phyloP scores from a whole-genome alignment of 306 rosid species.

The Notholithocarpus densiflorus region DNA sequence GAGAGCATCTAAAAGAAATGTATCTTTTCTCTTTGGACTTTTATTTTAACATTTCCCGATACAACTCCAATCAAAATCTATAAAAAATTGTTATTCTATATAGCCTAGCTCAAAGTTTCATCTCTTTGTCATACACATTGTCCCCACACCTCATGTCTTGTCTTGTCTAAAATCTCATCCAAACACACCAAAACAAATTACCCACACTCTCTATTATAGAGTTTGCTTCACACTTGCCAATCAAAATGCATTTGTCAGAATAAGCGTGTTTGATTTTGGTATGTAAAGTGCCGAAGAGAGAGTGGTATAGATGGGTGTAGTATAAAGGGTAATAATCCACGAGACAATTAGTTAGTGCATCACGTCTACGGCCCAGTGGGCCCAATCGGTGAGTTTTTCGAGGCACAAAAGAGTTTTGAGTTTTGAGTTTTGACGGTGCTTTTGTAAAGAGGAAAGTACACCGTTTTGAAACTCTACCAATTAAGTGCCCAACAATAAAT shows the following conservation, averaged over 20 bases:
- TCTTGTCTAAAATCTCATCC: background rate
- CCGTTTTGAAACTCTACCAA: background rate
- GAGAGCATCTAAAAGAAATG: background rate
- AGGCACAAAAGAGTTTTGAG: background rate
- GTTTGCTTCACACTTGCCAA: background rate
- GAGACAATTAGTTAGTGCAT: slow-evolving; percentile 12
- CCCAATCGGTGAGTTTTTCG: background rate
- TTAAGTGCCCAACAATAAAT: background rate
- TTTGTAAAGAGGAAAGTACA: background rate
- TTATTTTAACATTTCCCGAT: background rate
- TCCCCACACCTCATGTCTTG: background rate
- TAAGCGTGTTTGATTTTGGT: background rate
- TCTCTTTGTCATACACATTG: background rate
- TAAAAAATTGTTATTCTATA: background rate
- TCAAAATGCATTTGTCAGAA: background rate
- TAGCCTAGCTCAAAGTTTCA: slow-evolving; percentile 7
- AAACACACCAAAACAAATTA: background rate
- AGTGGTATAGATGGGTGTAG: background rate
- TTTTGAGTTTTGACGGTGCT: slow-evolving; percentile 8
- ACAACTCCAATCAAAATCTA: background rate
- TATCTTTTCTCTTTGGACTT: background rate
- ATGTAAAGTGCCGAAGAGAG: background rate
- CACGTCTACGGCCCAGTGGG: slow-evolving; percentile 25
- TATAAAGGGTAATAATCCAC: background rate
- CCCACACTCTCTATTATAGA: background rate